A percentile compares a stretch with the other conserved stretches of the same genome.
Evolutionary conservation across 148 eudicot genomes (phyloP).

Genomic region (Rheum nobile): DNA sequence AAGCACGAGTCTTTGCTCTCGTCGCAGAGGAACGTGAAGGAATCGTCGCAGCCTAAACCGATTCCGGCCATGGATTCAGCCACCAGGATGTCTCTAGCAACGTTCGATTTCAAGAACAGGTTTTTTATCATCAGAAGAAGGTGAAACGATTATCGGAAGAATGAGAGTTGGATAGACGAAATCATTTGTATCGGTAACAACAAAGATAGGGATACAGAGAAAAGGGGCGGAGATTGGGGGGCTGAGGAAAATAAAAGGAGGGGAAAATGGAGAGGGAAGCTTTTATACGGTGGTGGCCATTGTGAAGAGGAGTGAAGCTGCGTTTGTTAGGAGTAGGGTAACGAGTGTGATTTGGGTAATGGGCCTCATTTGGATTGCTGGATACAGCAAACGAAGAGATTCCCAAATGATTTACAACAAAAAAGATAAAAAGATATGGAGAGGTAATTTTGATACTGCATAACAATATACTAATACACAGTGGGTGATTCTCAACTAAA

Average conservation of each 20-base stretch:
- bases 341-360: not conserved
- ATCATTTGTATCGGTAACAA: not conserved
- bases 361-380: slow-evolving; percentile 1
- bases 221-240: not conserved
- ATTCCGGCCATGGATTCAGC: not conserved
- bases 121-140: not conserved
- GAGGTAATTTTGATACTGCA: not conserved
- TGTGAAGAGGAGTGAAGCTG: not conserved
- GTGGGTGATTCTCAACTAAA: too few relatives aligned
- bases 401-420: not conserved
- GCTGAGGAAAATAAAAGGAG: not conserved
- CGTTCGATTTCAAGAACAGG: not conserved
- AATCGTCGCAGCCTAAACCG: not conserved
- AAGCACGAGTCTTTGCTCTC: slow-evolving; percentile 38
- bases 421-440: not conserved
- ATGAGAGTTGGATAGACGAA: not conserved
- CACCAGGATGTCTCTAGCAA: too few relatives aligned
- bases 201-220: not conserved
- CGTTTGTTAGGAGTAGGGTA: not conserved
- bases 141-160: not conserved
- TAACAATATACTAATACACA: not conserved
- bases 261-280: not conserved
- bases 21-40: slow-evolving; percentile 29
- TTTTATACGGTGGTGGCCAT: not conserved
- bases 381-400: not conserved